These are phyloP conservation scores for Mariannaea sp. DNA, from an alignment of 2,329 filamentous ascomycete species.

Conservation along the genomic window DNA sequence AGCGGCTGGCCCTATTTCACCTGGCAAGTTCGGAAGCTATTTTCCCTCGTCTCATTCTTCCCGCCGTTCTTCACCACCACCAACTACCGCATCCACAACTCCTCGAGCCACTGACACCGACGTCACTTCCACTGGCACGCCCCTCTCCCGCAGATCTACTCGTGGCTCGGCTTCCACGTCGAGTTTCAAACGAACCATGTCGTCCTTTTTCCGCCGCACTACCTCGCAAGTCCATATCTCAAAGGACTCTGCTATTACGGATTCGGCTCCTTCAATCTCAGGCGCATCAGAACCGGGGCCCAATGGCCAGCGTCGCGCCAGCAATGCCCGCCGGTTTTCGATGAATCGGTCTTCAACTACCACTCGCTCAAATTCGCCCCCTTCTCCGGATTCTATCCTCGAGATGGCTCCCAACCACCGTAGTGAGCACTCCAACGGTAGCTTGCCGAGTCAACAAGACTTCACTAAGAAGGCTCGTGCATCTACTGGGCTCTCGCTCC, in stretches of 20 bases:
- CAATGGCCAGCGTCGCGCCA: slow-evolving; percentile 37
- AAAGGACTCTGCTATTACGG: slow-evolving; percentile 30
- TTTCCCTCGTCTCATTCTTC: slow-evolving; percentile 24
- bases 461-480: slow-evolving; percentile 58
- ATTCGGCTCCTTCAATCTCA: slow-evolving; percentile 37
- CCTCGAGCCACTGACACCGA: slow-evolving; percentile 35
- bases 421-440: slow-evolving; percentile 33
- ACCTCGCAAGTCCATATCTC: slow-evolving; percentile 42
- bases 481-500: slow-evolving; percentile 56
- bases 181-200: slow-evolving; percentile 56
- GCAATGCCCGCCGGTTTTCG: slow-evolving; percentile 49
- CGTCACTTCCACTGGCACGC: slow-evolving; percentile 29
- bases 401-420: slow-evolving; percentile 46
- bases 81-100: slow-evolving; percentile 27
- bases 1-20: slow-evolving; percentile 3
- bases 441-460: slow-evolving; percentile 50
- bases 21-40: slow-evolving; percentile 22
- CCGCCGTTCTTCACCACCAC: slow-evolving; percentile 21
- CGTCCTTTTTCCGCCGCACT: slow-evolving; percentile 53
- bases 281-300: slow-evolving; percentile 36
- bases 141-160: slow-evolving; percentile 48
- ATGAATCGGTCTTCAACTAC: slow-evolving; percentile 52
- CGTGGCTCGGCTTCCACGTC: slow-evolving; percentile 50
- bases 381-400: slow-evolving; percentile 54
- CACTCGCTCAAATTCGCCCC: slow-evolving; percentile 55